Evolutionary conservation across 306 rosid genomes (phyloP).

Genomic region (Adenanthera pavonina): DNA sequence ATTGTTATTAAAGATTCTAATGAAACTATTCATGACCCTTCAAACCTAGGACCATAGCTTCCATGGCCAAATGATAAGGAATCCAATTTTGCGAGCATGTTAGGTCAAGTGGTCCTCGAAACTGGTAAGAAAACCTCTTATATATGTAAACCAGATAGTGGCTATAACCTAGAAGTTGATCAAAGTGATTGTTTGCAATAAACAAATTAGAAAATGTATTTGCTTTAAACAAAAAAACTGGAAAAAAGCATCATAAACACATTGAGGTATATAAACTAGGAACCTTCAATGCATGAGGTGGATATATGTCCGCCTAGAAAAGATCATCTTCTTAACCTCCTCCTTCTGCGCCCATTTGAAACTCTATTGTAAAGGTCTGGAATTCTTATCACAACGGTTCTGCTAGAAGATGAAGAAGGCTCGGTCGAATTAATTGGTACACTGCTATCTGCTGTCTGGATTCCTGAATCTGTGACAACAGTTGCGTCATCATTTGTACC

Average conservation of each 20-base stretch:
- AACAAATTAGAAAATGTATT: conserved; percentile 20
- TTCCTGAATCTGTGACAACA: conserved; percentile 39
- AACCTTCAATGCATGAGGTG: conserved; percentile 32
- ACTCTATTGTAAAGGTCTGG: not conserved
- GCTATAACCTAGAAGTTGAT: conserved; percentile 14
- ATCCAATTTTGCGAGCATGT: not conserved
- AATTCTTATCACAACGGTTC: conserved; percentile 41
- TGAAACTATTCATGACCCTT: not conserved
- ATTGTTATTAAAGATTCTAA: not conserved
- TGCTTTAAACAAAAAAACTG: conserved; percentile 30
- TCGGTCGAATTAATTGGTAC: conserved; percentile 39
- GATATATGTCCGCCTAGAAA: conserved; percentile 17
- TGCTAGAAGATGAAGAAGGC: conserved; percentile 54
- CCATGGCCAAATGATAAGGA: not conserved
- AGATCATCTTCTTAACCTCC: conserved; percentile 63
- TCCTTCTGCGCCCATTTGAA: conserved; percentile 58
- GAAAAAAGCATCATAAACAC: conserved; percentile 29
- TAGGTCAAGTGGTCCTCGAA: not conserved
- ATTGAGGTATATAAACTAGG: conserved; percentile 14
- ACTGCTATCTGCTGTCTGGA: conserved; percentile 40
- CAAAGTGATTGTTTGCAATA: not conserved
- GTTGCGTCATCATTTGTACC: conserved; percentile 35
- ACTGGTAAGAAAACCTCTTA: conserved; percentile 13
- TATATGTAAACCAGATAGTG: conserved; percentile 12
- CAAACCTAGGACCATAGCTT: not conserved